Base-by-base conservation (phyloP, 1,284 basidiomycete genomes). In the Exobasidium rhododendri region DNA sequence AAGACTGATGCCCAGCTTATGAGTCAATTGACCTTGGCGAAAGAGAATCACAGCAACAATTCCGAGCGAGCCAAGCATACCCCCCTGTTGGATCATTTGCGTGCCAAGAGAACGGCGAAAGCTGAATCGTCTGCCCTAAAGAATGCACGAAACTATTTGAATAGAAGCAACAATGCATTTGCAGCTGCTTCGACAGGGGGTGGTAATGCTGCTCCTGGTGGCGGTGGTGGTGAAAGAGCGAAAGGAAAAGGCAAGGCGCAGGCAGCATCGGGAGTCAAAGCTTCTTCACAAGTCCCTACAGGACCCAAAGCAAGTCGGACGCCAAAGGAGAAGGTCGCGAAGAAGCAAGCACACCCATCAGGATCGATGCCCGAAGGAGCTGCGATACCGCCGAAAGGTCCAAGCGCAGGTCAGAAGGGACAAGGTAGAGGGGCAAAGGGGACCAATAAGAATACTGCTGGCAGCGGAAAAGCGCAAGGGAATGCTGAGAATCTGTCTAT, bases 1-100 rank as follows among this genome's bases (percentile, higher is more conserved):
- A 68, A 66, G 56, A 64, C 61, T 0, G 73, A 75, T 35, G 64
- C 69, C 7, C 66, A 75, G 26, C 59, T 73, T 30, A 58, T 75
- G 50, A 49, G 50, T 47, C 22, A 56, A 22, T 50, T 47, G n/a
- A 30, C 40, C 4, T n/a, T 59, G 20, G 17, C 51, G 49, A 44
- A 56, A 63, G 57, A 52, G 54, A 7, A 65, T 50, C 14, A 49
- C 56, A 14, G 62, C 56, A 43, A 61, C 57, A n/a, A 64, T 53
- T 63, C 62, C 14, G 60, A 31, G 13, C 44, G 28, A 11, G 49
- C 57, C 14, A 63, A 63, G 26, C 58, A 62, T 11, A 71, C 74
- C 0, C 72, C 74, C n/a, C 53, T 74, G 26, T 58, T 76, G 44
- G 69, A 73, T 40, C 71, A 76, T 57, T 57, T 76, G 30, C 58